Base-by-base conservation (phyloP, 1,139 yeast species). In the Geotrichum aggregatum region DNA sequence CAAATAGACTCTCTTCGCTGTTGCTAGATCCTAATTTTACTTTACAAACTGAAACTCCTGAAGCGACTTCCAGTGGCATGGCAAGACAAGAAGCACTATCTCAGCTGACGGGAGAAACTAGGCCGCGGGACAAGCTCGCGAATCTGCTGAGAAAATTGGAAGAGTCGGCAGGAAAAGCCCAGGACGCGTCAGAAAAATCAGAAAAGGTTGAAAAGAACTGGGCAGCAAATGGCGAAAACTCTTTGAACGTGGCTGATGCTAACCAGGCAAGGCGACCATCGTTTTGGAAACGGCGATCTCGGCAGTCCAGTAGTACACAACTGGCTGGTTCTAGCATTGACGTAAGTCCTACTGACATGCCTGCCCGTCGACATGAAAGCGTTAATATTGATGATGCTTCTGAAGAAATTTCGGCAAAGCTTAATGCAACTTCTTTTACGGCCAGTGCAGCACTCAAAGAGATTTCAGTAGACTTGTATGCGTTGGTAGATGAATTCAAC, bases 271-370 rank as follows among this genome's bases (percentile, higher is more conserved):
- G 51, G 26, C 8, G 55, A 44, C 8, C 50, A 19, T 35, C 52
- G 22, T 38, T 50, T 50, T 42, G 57, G 56, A 33, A 44, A 22
- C 36, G 47, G 28, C 30, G 41, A 34, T 22, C 52, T 43, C 35
- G 40, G 47, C 24, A 42, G 43, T 14, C 51, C 52, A 3, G 41
- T 39, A 24, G 28, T 8, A 24, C 28, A 24, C 28, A 24, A 24
- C 28, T 24, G 8, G 28, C 28, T 24, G 11, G 16, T 52, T 34
- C 52, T 16, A 47, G 35, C 7, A 33, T 46, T 18, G 47, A 50
- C 10, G 22, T 48, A 8, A 46, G 45, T 18, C 48, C 52, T 3
- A 16, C 33, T 46, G 40, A 24, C 21, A 30, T 24, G 14, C 46
- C 38, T 14, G 16, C 31, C 13, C 30, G 21, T 24, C 5, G 18